Conservation (phyloP, 805 yeast species). For the Candida ortonii region DNA sequence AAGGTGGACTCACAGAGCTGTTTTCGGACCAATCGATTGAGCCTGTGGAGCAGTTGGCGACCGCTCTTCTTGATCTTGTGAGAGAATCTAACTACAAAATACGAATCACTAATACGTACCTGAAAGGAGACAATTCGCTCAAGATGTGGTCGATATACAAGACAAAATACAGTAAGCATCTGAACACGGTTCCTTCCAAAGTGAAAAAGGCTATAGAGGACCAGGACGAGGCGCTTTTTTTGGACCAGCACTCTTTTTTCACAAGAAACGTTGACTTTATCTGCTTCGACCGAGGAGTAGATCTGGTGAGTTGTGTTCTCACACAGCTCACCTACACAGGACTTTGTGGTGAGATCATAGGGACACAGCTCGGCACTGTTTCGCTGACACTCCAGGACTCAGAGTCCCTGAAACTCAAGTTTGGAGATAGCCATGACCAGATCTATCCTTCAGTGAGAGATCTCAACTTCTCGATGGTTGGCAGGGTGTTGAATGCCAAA, state of each 20-base stretch:
- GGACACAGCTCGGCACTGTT: conserved; percentile 42
- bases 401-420: conserved; percentile 17
- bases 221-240: conserved; percentile 34
- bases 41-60: conserved; percentile 47
- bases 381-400: conserved; percentile 18
- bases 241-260: conserved; percentile 35
- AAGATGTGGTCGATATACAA: conserved; percentile 44
- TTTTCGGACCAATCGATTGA: conserved; percentile 45
- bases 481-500: conserved; percentile 61
- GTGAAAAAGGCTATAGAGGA: conserved; percentile 32
- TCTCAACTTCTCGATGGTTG: conserved; percentile 77
- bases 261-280: conserved; percentile 61
- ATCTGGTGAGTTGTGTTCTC: conserved; percentile 65
- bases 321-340: conserved; percentile 83
- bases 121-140: conserved; percentile 58
- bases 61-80: conserved; percentile 46
- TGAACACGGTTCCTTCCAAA: conserved; percentile 32
- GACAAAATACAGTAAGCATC: conserved; percentile 28
- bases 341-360: conserved; percentile 68
- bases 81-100: conserved; percentile 37
- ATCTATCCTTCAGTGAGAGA: conserved; percentile 53
- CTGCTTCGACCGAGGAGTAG: conserved; percentile 76
- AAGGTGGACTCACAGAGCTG: conserved; percentile 38
- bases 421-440: conserved; percentile 41
- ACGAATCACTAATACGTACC: conserved; percentile 52